Base-by-base conservation (phyloP, 805 yeast genomes). In the Candida insectalens region DNA sequence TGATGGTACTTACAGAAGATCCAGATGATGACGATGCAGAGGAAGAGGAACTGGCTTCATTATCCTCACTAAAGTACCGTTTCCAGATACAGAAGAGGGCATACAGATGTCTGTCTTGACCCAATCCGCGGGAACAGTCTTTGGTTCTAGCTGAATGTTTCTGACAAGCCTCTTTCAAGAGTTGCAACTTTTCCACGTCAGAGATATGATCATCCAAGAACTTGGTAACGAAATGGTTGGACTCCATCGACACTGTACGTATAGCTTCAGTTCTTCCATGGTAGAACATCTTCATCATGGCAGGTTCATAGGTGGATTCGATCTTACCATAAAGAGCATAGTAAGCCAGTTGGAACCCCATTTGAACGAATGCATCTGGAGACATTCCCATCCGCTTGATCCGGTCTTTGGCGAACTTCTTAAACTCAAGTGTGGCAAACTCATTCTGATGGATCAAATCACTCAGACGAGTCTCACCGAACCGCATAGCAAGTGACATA, bases 221-320 rank as follows among this genome's bases (percentile, higher is more conserved):
- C 43, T 83, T 81, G 36, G 94, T 74, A 13, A 84, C 94, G 60
- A 85, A 87, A 30, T 71, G 65, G 49, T 82, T 82, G 1, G 92
- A 79, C 51, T 84, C 84, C 45, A 72, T 65, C 5, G 89, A 76
- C 4, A 87, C 96, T 0, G 94, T 71, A 48, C 96, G 67, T 36
- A 87, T 76, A 3, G 95, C 94, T 57, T 87, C 96, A 1, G 96
- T 87, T 54, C 96, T 71, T 8, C 96, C 96, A 51, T 87, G 95
- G 42, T 79, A 68, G 53, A 78, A 87, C 38, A 64, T 65, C 55
- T 87, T 87, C 4, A 96, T 88, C 96, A 87, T 87, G 6, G 95
- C 95, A 2, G 96, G 96, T 59, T 87, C 96, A 54, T 87, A 87
- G 5, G 95, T 84, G 43, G 94, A 83, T 56, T 85, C 96, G 26